Evolutionary conservation across 2,329 filamentous ascomycete genomes (phyloP), one percentile per base, ranked within the genome.

Genomic region (Metarhizium album): DNA sequence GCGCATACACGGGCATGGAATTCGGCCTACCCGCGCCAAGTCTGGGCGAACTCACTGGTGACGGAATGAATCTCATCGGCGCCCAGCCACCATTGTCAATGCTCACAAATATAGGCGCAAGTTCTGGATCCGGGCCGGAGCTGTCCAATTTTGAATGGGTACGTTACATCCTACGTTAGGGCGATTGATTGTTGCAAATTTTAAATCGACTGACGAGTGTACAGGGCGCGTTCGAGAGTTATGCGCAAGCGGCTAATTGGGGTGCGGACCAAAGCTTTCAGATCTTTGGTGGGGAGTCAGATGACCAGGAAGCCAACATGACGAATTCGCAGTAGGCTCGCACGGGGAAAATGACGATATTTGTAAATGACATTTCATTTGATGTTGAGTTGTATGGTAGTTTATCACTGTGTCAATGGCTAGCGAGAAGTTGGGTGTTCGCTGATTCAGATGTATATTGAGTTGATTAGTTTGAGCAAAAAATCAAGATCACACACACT

Each of bases 141-240:
- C 65, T 80, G 47, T 67, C 70, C 42, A 78, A 74, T 46, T 78
- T 82, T 60, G 77, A 82, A 64, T 82, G 78, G 78, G 78, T 80
- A 70, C 63, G 76, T 60, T 27, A 7, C 11, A 3, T 14, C 14
- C 20, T 35, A 5, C 37, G 16, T 18, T 8, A 18, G 37, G 18
- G 16, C 23, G 24, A 43, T 20, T 40, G 37, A 43, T 16, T 24
- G 40, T 13, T 40, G 9, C 4, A 18, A 24, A 4, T 43, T 11
- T 24, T 11, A 5, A 20, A 24, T 4, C 2, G 20, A 43, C 40
- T 43, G 16, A 43, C 40, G 14, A 5, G 40, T 33, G 8, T 29
- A 35, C 48, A 81, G 78, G 73, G 74, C 42, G 73, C 75, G 13
- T 75, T 82, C 46, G 78, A 82, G 53, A 79, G 72, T 48, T 81